These are phyloP conservation scores for Bidens hawaiensis DNA, from an alignment of 140 eudicot species.

Conservation along the genomic window DNA sequence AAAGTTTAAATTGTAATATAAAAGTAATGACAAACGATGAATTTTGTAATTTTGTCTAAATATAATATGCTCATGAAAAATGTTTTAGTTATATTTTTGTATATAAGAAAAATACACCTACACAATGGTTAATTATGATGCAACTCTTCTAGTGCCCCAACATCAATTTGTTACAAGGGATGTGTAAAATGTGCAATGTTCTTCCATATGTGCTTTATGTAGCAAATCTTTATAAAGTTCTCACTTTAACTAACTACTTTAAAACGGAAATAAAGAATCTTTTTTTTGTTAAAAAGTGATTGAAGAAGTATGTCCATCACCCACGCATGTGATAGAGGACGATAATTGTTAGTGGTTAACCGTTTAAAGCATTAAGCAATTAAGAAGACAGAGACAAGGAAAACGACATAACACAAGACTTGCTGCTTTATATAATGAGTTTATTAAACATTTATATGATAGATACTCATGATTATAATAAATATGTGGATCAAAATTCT, in stretches of 20 bases:
- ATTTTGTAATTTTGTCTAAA: too few relatives aligned
- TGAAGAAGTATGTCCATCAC: background rate
- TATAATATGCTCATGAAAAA: too few relatives aligned
- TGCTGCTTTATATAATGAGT: background rate
- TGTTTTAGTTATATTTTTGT: too few relatives aligned
- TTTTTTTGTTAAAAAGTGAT: background rate
- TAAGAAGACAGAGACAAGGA: constrained; percentile 2
- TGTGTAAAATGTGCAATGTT: background rate
- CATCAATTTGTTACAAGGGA: background rate
- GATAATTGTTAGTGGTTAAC: background rate
- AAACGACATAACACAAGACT: constrained; percentile 1
- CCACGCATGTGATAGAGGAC: background rate
- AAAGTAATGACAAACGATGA: too few relatives aligned
- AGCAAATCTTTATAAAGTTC: background rate
- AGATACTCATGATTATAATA: background rate
- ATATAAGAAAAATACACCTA: background rate
- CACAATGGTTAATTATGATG: background rate
- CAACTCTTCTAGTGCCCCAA: background rate
- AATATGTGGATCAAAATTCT: background rate
- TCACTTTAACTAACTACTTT: background rate
- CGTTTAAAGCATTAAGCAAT: background rate
- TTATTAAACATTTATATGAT: background rate
- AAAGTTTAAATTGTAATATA: too few relatives aligned
- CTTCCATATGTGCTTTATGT: background rate
- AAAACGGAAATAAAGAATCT: background rate